Evolutionary conservation across 345 rosid genomes (phyloP), one percentile per base, ranked within the genome.

Genomic region (Salix koriyanagi): DNA sequence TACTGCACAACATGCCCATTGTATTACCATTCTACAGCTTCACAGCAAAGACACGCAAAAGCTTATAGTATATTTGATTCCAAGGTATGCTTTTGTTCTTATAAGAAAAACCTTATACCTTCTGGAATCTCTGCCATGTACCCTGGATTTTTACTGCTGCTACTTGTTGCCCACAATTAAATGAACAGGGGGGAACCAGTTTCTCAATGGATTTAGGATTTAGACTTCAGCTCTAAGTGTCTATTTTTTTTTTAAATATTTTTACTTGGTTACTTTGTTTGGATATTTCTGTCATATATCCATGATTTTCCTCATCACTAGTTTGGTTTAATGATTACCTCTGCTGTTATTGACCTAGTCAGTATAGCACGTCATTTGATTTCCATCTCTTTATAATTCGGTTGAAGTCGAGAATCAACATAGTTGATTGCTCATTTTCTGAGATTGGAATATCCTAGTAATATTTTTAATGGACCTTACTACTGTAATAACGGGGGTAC

Each of bases 1-100:
- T 95, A 93, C 77, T 93, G 97, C 83, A 95, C 97, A 23, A 90
- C 91, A 74, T 95, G 99, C 67, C 99, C 97, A 42, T 81, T 90
- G 30, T 85, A 79, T 73, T 90, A 90, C 88, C 85, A 84, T 75
- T 71, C 72, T 56, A 84, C 84, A 77, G 77, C 85, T 64, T 76
- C 78, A 30, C 84, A 79, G 36, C 79, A 78, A n/a, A 88, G 78
- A 21, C 36, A 52, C 69, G 79, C 88, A 39, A 89, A 71, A 75
- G 70, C 82, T 73, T 89, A 94, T 4, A 74, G 85, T 46, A 69
- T 86, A 71, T 89, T 88, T 81, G 97, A 90, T 77, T 69, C 89
- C 65, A 82, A 73, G 89, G 92, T 89, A 70, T 39, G 19, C 19
- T 21, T 18, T 69, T 69, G 18, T 69, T 58, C 28, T 21, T 6